A percentile compares a stretch with the other conserved stretches of the same genome.
Conservation (phyloP, 192 early-diverging fungal genomes). For the Kappamyces sp. region DNA sequence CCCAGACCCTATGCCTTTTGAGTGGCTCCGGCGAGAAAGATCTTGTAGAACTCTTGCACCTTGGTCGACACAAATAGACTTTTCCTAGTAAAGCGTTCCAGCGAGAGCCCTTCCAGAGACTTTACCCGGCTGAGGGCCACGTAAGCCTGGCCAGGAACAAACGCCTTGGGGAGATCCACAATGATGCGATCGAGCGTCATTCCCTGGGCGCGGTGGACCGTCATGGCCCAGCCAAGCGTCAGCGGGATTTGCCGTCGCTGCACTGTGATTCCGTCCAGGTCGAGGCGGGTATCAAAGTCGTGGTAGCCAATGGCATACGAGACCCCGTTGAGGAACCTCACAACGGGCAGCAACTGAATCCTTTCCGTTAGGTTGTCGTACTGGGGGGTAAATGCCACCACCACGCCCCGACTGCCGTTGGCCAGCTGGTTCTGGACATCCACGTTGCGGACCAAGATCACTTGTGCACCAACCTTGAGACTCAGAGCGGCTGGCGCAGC, state of each 20-base stretch:
- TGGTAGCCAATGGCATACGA: slow-evolving; percentile 26
- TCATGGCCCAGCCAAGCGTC: slow-evolving; percentile 42
- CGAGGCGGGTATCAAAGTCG: slow-evolving; percentile 16
- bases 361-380: slow-evolving; percentile 14
- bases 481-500: slow-evolving; percentile 3
- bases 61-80: slow-evolving; percentile 14
- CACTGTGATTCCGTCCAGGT: slow-evolving; percentile 5
- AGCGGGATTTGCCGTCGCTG: slow-evolving; percentile 38
- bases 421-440: slow-evolving; percentile 27
- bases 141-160: slow-evolving; percentile 47
- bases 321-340: slow-evolving; percentile 22
- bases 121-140: slow-evolving; percentile 38
- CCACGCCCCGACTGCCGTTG: slow-evolving; percentile 37
- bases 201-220: slow-evolving; percentile 44
- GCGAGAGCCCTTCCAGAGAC: slow-evolving; percentile 33
- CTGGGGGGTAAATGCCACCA: slow-evolving; percentile 27
- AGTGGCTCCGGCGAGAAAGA: too few species aligned
- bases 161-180: slow-evolving; percentile 30
- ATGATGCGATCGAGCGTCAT: slow-evolving; percentile 45
- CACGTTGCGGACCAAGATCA: slow-evolving; percentile 36
- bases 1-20: slow-evolving; percentile 4
- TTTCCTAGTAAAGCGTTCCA: slow-evolving; percentile 14
- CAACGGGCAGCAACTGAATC: slow-evolving; percentile 25
- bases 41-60: slow-evolving; percentile 15
- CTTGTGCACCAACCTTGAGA: slow-evolving; percentile 40